These are phyloP conservation scores for Phoma sp. DNA, from an alignment of 2,329 filamentous ascomycete genomes.

Conservation along the genomic window DNA sequence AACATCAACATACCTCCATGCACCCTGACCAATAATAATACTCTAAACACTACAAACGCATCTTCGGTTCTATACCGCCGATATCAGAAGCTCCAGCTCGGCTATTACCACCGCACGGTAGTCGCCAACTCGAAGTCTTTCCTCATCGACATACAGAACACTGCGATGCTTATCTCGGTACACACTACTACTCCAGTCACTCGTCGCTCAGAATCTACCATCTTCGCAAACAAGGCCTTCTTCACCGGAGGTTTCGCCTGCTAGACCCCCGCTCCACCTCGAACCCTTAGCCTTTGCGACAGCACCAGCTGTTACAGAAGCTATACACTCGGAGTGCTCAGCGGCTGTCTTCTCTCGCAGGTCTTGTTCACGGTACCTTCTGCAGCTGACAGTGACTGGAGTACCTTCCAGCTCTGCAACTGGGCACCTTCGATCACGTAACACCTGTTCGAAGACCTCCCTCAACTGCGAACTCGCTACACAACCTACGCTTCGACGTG, in stretches of 20 bases:
- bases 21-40: constrained; percentile 38
- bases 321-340: constrained; percentile 46
- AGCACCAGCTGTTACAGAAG: constrained; percentile 42
- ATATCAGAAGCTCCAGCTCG: constrained; percentile 36
- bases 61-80: constrained; percentile 17
- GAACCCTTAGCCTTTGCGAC: constrained; percentile 42
- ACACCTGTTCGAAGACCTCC: constrained; percentile 37
- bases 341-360: constrained; percentile 46
- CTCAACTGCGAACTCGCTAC: constrained; percentile 41
- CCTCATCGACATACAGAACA: constrained; percentile 35
- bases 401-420: constrained; percentile 41
- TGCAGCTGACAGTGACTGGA: constrained; percentile 54
- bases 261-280: constrained; percentile 47
- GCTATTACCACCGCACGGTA: constrained; percentile 33
- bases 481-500: constrained; percentile 31
- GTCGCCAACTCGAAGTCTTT: constrained; percentile 39
- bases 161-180: constrained; percentile 44
- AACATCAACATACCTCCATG: constrained; percentile 25
- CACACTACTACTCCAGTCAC: constrained; percentile 49
- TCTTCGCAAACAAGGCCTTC: constrained; percentile 49
- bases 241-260: constrained; percentile 44
- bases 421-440: constrained; percentile 42
- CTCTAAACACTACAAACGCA: constrained; percentile 21
- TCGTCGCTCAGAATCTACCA: constrained; percentile 51
- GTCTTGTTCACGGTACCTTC: constrained; percentile 51